Percentiles rank a stretch among this genome's conserved stretches.
phyloP scores from a whole-genome alignment of 352 stramenopile genomes.

The Pythium rhizo-oryzae region DNA sequence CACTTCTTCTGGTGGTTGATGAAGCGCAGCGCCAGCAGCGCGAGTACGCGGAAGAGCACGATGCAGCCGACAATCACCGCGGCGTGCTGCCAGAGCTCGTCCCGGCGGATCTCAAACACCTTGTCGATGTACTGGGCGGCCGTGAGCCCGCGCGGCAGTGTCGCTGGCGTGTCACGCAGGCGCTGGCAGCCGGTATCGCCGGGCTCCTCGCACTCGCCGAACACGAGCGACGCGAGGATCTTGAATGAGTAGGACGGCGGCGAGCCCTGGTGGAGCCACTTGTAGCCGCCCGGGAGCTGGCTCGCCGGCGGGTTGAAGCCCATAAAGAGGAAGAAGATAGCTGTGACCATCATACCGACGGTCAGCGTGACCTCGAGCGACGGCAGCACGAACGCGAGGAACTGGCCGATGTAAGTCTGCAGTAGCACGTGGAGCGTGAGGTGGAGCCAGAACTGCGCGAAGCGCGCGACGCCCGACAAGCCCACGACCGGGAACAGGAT shows the following conservation, averaged over 20 bases:
- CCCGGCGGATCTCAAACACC: slow-evolving; percentile 26
- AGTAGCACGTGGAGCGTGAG: slow-evolving; percentile 53
- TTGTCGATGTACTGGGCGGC: slow-evolving; percentile 33
- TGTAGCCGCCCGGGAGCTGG: slow-evolving; percentile 17
- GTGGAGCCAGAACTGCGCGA: slow-evolving; percentile 61
- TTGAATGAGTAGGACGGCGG: slow-evolving; percentile 26
- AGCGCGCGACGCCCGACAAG: slow-evolving; percentile 26
- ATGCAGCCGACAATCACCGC: slow-evolving; percentile 30
- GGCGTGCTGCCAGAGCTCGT: slow-evolving; percentile 33
- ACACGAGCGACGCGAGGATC: slow-evolving; percentile 26
- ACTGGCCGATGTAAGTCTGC: slow-evolving; percentile 69
- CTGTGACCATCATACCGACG: slow-evolving; percentile 32
- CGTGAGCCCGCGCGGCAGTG: slow-evolving; percentile 9
- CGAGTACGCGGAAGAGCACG: slow-evolving; percentile 32
- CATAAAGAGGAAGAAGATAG: slow-evolving; percentile 46
- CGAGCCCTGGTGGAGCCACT: slow-evolving; percentile 18
- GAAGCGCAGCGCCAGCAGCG: slow-evolving; percentile 36
- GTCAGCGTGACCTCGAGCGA: slow-evolving; percentile 33
- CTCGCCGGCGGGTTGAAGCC: slow-evolving; percentile 36
- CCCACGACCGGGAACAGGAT: slow-evolving; percentile 38
- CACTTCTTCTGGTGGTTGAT: slow-evolving; percentile 43
- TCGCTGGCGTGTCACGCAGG: slow-evolving; percentile 6
- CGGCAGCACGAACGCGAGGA: slow-evolving; percentile 48
- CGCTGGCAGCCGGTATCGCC: slow-evolving; percentile 28
- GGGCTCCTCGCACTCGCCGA: slow-evolving; percentile 17